phyloP scores from a whole-genome alignment of 176 grass and related monocot genomes.

The Ensete glaucum region DNA sequence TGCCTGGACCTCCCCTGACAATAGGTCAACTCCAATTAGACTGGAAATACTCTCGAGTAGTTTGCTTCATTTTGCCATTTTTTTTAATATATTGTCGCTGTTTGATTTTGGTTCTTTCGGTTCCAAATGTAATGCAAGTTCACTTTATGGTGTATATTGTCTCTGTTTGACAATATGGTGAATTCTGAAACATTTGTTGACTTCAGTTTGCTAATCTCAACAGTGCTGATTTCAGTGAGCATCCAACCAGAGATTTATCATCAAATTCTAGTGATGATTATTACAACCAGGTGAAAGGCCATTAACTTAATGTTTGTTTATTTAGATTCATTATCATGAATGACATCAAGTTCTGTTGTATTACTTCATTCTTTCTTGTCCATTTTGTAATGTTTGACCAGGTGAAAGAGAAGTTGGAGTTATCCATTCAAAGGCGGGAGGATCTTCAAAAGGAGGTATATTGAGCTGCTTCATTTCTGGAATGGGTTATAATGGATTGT shows the following conservation, averaged over 20 bases:
- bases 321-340: no score
- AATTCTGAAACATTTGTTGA: background rate
- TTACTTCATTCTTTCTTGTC: slow-evolving; percentile 8
- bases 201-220: background rate
- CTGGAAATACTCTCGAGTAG: no score
- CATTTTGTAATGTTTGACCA: slow-evolving; percentile 18
- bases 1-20: no score
- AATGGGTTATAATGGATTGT: background rate
- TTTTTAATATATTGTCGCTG: no score
- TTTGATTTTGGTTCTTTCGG: no score
- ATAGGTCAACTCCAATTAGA: no score
- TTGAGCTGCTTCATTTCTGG: slow-evolving; percentile 1
- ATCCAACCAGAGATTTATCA: slow-evolving; percentile 8
- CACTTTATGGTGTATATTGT: background rate
- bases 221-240: background rate
- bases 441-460: slow-evolving; percentile 63
- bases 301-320: background rate
- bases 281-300: background rate
- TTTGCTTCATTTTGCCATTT: no score
- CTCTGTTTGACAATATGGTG: background rate
- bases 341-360: no score
- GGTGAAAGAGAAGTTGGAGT: slow-evolving; percentile 51
- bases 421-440: slow-evolving; percentile 45
- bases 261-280: slow-evolving; percentile 23
- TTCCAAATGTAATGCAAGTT: background rate